Percentiles rank a stretch among this genome's conserved stretches.
These are phyloP conservation scores for Clavulina sp. DNA, from an alignment of 768 basidiomycete genomes.

Conservation along the genomic window DNA sequence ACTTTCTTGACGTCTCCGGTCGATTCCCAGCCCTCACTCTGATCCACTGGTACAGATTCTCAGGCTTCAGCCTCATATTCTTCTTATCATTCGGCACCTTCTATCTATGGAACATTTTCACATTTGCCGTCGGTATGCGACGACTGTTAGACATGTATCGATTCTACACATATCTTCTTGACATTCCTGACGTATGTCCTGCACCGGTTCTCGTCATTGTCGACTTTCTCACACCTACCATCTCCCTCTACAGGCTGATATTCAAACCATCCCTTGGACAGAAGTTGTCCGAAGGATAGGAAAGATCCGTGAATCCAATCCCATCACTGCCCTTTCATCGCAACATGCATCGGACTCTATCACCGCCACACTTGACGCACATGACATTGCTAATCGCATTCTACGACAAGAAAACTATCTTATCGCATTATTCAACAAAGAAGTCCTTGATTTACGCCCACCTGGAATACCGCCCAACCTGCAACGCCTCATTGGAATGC, in stretches of 20 bases:
- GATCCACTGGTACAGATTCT: slow-evolving; percentile 37
- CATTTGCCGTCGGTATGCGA: slow-evolving; percentile 55
- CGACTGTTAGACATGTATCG: slow-evolving; percentile 87
- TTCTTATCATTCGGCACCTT: slow-evolving; percentile 73
- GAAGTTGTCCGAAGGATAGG: slow-evolving; percentile 84
- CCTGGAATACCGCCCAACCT: slow-evolving; percentile 54
- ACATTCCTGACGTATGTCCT: slow-evolving; percentile 79
- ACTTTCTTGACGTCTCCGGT: slow-evolving; percentile 14
- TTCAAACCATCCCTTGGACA: slow-evolving; percentile 94
- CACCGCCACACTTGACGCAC: slow-evolving; percentile 84
- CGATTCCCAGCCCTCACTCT: background rate
- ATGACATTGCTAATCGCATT: slow-evolving; percentile 95
- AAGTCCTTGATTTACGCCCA: slow-evolving; percentile 72
- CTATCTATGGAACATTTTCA: slow-evolving; percentile 74
- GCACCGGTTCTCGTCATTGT: slow-evolving; percentile 4
- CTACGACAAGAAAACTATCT: slow-evolving; percentile 98
- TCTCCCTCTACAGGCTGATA: slow-evolving; percentile 54
- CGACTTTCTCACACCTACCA: background rate
- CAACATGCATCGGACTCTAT: slow-evolving; percentile 33
- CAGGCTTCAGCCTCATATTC: slow-evolving; percentile 68
- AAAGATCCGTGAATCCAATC: slow-evolving; percentile 81
- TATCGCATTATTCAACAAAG: slow-evolving; percentile 95
- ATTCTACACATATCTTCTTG: slow-evolving; percentile 88
- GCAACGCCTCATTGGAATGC: slow-evolving; percentile 27
- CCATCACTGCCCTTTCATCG: slow-evolving; percentile 63